These are phyloP conservation scores for Isatis lusitanica DNA, from an alignment of 441 rosid species.

Conservation along the genomic window DNA sequence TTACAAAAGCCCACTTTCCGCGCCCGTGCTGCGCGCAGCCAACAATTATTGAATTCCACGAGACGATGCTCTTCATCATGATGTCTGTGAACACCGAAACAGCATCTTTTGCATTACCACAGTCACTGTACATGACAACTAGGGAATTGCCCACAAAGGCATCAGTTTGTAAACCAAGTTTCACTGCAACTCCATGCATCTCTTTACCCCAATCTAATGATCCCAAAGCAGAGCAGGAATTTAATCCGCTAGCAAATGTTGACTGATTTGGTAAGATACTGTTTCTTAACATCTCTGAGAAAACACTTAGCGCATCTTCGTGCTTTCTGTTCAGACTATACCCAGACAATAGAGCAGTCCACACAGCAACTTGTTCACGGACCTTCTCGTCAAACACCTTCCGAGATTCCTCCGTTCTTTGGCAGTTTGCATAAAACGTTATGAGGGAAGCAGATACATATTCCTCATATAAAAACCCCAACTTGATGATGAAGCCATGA, in stretches of 20 bases:
- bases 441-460: conserved; percentile 51
- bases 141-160: conserved; percentile 74
- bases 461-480: conserved; percentile 44
- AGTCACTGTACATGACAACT: conserved; percentile 58
- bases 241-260: conserved; percentile 65
- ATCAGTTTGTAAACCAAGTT: conserved; percentile 58
- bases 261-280: conserved; percentile 55
- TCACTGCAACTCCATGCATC: conserved; percentile 56
- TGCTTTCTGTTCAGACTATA: conserved; percentile 45
- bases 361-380: conserved; percentile 46
- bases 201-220: conserved; percentile 61
- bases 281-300: conserved; percentile 45
- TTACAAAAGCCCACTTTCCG: conserved; percentile 52
- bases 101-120: conserved; percentile 56
- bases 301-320: conserved; percentile 41
- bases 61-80: conserved; percentile 51
- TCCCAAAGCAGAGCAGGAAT: conserved; percentile 68
- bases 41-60: conserved; percentile 76
- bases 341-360: conserved; percentile 60
- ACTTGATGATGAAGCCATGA: conserved; percentile 49
- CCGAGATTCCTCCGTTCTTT: conserved; percentile 38
- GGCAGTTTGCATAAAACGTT: conserved; percentile 52
- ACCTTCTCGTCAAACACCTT: conserved; percentile 42
- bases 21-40: conserved; percentile 75
- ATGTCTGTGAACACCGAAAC: conserved; percentile 48